Conservation (phyloP, 192 early-diverging fungal genomes). For the Borealophlyctis nickersoniae region DNA sequence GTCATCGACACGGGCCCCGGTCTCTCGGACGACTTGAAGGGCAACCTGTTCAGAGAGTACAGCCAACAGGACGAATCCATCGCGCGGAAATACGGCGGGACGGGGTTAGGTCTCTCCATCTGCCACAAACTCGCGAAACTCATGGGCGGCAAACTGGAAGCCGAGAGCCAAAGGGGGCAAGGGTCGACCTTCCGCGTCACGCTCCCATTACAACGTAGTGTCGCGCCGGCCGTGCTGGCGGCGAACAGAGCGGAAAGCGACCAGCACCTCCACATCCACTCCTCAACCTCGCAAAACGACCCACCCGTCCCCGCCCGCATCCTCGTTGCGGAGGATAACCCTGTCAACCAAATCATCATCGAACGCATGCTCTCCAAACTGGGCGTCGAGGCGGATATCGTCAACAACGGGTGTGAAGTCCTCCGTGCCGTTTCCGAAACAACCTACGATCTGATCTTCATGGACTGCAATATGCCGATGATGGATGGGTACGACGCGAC, state of each 20-base stretch:
- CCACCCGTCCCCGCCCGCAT: too few relatives aligned
- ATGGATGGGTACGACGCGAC: conserved; percentile 12
- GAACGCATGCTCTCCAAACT: conserved; percentile 16
- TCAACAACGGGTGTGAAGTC: conserved; percentile 13
- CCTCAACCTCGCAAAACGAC: too few relatives aligned
- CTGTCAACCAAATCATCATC: conserved; percentile 12
- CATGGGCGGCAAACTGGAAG: conserved; percentile 14
- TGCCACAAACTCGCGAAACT: conserved; percentile 16
- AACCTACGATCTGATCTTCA: conserved; percentile 15
- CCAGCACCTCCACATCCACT: not conserved
- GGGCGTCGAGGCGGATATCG: conserved; percentile 8
- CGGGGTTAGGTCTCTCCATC: conserved; percentile 23
- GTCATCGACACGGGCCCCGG: conserved; percentile 14
- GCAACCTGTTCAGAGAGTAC: conserved; percentile 8
- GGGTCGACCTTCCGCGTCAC: conserved; percentile 15
- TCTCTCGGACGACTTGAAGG: not conserved
- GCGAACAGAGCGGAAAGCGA: not conserved
- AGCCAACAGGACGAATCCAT: conserved; percentile 5
- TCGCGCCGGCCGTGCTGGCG: not conserved
- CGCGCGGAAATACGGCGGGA: conserved; percentile 20
- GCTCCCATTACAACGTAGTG: not conserved
- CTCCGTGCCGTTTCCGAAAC: not conserved
- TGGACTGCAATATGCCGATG: conserved; percentile 27
- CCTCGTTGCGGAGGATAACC: conserved; percentile 21
- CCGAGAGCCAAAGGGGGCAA: conserved; percentile 9